phyloP scores from a whole-genome alignment of 352 stramenopile genomes.

The Thraustochytrium sp. region DNA sequence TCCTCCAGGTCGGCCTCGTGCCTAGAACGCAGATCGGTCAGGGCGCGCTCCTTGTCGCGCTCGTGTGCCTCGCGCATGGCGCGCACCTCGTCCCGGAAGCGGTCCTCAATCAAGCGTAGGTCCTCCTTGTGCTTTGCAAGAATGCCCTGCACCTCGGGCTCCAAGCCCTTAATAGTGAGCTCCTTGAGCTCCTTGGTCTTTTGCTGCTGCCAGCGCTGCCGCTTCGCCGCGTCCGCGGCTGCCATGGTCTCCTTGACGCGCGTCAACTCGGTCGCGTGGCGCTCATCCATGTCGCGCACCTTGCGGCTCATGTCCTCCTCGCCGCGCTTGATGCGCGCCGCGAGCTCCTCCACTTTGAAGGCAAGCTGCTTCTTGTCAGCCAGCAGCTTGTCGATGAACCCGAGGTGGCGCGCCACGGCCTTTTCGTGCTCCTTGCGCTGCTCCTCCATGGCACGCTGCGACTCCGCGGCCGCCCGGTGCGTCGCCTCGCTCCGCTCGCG shows the following conservation, averaged over 20 bases:
- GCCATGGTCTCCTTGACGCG: conserved; percentile 20
- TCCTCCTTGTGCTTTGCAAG: conserved; percentile 43
- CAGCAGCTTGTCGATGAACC: conserved; percentile 45
- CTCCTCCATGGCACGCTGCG: not conserved
- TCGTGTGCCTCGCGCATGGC: conserved; percentile 2
- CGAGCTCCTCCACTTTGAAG: conserved; percentile 15
- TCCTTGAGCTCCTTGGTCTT: conserved; percentile 40
- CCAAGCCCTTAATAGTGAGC: conserved; percentile 44
- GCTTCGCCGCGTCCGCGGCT: not conserved
- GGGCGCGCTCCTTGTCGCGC: not conserved
- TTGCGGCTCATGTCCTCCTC: conserved; percentile 2
- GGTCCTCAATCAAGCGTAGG: conserved; percentile 1
- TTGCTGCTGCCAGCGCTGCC: conserved; percentile 36
- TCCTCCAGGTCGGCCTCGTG: conserved; percentile 5
- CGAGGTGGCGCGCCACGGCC: conserved; percentile 24
- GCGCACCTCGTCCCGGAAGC: conserved; percentile 36
- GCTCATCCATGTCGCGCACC: conserved; percentile 1
- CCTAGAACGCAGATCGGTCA: not conserved
- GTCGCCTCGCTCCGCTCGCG: not conserved
- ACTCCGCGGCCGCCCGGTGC: not conserved
- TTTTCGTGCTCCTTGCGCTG: conserved; percentile 26
- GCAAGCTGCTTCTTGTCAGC: conserved; percentile 41
- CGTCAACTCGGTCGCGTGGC: not conserved
- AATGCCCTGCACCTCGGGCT: conserved; percentile 42
- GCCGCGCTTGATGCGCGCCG: not conserved